phyloP scores from a whole-genome alignment of 257 asterid species.

The Solanum corneliomulleri region DNA sequence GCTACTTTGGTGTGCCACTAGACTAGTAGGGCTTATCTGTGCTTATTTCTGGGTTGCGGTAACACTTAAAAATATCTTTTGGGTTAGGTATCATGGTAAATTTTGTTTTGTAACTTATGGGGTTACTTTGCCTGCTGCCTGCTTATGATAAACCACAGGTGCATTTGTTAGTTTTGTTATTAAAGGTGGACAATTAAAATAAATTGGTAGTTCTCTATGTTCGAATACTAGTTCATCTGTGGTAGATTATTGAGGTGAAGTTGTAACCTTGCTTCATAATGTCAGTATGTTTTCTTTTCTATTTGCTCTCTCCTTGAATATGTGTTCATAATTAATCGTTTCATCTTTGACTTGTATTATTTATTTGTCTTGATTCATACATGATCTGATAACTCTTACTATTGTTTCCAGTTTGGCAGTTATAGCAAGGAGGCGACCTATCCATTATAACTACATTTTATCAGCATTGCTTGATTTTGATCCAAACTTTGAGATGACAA shows the following conservation, averaged over 20 bases:
- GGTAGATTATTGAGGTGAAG: background rate
- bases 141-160: background rate
- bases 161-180: background rate
- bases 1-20: background rate
- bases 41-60: background rate
- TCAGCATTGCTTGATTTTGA: conserved; percentile 60
- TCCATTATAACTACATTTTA: conserved; percentile 52
- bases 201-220: background rate
- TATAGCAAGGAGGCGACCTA: conserved; percentile 77
- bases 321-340: background rate
- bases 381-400: background rate
- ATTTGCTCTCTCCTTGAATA: background rate
- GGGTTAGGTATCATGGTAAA: background rate
- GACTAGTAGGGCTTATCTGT: background rate
- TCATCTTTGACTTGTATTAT: background rate
- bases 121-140: background rate
- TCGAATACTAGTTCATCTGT: background rate
- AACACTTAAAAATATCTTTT: background rate
- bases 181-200: background rate
- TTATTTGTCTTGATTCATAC: background rate
- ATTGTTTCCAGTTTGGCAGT: conserved; percentile 67
- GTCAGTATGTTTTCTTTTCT: background rate
- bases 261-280: background rate
- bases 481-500: conserved; percentile 45
- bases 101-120: background rate